Evolutionary conservation across 2,329 filamentous ascomycete genomes (phyloP).

Genomic region (Pyrenophora teres): DNA sequence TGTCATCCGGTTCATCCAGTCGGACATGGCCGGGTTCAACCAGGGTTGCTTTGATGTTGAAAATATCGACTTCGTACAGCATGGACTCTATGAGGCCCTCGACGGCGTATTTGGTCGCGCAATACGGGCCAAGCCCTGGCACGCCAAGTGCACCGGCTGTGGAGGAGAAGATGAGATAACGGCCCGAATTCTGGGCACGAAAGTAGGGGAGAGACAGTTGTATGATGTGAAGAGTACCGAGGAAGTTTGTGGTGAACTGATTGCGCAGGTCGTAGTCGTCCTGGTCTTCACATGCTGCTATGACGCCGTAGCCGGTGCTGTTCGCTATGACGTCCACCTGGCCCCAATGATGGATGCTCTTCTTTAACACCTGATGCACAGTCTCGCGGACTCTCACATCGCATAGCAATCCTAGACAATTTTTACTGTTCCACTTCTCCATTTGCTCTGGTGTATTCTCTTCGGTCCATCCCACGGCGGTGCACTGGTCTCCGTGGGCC

Average conservation of each 20-base stretch:
- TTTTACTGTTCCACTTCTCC: constrained; percentile 66
- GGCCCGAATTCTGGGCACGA: constrained; percentile 71
- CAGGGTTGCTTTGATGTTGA: constrained; percentile 91
- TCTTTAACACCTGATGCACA: constrained; percentile 72
- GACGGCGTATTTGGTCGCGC: constrained; percentile 95
- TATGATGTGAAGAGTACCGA: constrained; percentile 92
- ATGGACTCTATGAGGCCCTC: constrained; percentile 95
- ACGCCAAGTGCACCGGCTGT: constrained; percentile 92
- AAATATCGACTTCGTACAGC: constrained; percentile 90
- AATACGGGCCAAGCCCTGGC: constrained; percentile 90
- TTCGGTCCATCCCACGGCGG: constrained; percentile 80
- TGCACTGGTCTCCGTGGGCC: constrained; percentile 79
- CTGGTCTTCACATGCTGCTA: constrained; percentile 94
- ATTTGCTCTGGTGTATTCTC: constrained; percentile 76
- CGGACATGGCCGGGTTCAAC: constrained; percentile 90
- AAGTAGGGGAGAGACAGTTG: constrained; percentile 89
- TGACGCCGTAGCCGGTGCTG: constrained; percentile 93
- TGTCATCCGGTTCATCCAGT: constrained; percentile 74
- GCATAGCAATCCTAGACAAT: constrained; percentile 81
- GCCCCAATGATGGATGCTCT: constrained; percentile 74
- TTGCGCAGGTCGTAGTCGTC: constrained; percentile 93
- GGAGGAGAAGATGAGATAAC: constrained; percentile 93
- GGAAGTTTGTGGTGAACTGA: constrained; percentile 98
- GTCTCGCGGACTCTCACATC: constrained; percentile 85
- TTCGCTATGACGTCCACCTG: constrained; percentile 85